Conservation (phyloP, 768 basidiomycete genomes). For the Rhodosporidiobolus odoratus region DNA sequence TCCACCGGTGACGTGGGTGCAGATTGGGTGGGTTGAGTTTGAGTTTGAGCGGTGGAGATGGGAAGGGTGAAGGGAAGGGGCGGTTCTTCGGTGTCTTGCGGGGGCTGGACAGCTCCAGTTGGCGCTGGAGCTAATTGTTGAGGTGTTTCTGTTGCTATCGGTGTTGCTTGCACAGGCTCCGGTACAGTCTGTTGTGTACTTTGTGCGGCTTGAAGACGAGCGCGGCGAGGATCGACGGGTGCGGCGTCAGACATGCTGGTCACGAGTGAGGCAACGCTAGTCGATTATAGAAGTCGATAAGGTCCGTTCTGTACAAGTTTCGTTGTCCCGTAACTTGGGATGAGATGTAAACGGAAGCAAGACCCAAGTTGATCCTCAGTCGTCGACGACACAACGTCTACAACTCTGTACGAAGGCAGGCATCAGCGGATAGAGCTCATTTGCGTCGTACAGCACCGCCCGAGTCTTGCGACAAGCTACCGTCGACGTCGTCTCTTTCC, state of each 20-base stretch:
- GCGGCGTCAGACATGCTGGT: background rate
- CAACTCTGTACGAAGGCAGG: too few relatives aligned
- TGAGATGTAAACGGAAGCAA: too few relatives aligned
- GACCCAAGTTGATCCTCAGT: too few relatives aligned
- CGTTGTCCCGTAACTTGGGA: too few relatives aligned
- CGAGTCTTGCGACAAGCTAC: background rate
- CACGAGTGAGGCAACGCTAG: too few relatives aligned
- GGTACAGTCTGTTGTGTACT: background rate
- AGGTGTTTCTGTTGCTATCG: background rate
- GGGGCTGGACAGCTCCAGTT: background rate
- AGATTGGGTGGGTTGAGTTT: background rate
- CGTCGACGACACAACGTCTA: too few relatives aligned
- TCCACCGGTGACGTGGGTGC: background rate
- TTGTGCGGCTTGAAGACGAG: background rate
- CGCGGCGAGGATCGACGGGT: background rate
- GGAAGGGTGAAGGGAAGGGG: background rate
- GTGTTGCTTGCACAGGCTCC: background rate
- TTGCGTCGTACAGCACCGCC: too few relatives aligned
- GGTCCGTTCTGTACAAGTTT: too few relatives aligned
- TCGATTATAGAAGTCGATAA: too few relatives aligned
- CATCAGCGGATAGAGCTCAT: too few relatives aligned
- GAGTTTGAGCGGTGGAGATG: background rate
- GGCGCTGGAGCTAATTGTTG: background rate
- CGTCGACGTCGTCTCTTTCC: background rate
- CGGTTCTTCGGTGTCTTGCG: background rate